Evolutionary conservation across 768 basidiomycete species (phyloP).

Genomic region (Pleurotus ostreatus): DNA sequence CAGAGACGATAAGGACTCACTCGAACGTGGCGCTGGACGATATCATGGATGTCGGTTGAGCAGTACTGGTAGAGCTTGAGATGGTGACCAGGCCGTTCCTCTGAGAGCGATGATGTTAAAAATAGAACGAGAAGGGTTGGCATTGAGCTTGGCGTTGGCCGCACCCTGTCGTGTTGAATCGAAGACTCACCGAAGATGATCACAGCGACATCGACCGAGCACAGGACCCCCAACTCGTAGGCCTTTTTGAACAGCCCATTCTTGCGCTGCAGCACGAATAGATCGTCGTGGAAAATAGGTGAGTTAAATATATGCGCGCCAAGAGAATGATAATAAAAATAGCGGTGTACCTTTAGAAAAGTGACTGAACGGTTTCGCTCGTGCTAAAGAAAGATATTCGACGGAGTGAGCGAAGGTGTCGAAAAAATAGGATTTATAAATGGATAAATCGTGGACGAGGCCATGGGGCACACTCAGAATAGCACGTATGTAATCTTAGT

Average conservation of each 20-base stretch:
- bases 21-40: slow-evolving; percentile 63
- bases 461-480: slow-evolving; percentile 15
- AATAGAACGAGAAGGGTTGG: slow-evolving; percentile 33
- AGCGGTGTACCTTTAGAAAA: slow-evolving; percentile 80
- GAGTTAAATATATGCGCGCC: slow-evolving; percentile 37
- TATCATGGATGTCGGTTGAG: slow-evolving; percentile 63
- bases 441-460: slow-evolving; percentile 12
- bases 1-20: slow-evolving; percentile 21
- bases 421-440: slow-evolving; percentile 22
- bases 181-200: slow-evolving; percentile 63
- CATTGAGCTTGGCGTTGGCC: neutral
- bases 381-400: slow-evolving; percentile 61
- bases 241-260: slow-evolving; percentile 91
- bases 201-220: slow-evolving; percentile 84
- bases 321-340: slow-evolving; percentile 56
- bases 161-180: neutral
- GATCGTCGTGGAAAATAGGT: slow-evolving; percentile 14
- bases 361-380: slow-evolving; percentile 90
- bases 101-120: slow-evolving; percentile 38
- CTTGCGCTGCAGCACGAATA: slow-evolving; percentile 56
- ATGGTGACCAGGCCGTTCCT: slow-evolving; percentile 76
- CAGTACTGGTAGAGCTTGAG: slow-evolving; percentile 81
- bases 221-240: slow-evolving; percentile 86
- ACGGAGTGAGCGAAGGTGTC: slow-evolving; percentile 21
- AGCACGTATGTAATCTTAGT: slow-evolving; percentile 4